These are phyloP conservation scores for Aspergillus bertholletiae DNA, from an alignment of 495 filamentous ascomycete species.

Conservation along the genomic window DNA sequence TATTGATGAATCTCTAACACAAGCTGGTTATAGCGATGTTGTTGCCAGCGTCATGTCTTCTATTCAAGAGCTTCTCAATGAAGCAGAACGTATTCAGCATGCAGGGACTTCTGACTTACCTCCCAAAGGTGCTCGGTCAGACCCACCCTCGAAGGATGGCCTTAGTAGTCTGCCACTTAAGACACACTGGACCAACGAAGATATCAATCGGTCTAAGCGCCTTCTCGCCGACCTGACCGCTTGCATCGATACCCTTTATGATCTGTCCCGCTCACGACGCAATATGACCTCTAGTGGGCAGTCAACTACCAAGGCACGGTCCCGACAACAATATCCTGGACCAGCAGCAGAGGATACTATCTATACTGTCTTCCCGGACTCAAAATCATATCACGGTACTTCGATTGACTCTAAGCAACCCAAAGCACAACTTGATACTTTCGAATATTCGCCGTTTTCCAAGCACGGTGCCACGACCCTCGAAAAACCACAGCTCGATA, in stretches of 20 bases:
- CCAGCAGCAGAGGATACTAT: slow-evolving; percentile 8
- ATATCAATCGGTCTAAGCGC: slow-evolving; percentile 48
- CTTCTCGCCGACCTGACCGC: slow-evolving; percentile 74
- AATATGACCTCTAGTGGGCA: slow-evolving; percentile 38
- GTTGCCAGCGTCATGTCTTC: slow-evolving; percentile 86
- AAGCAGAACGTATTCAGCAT: slow-evolving; percentile 76
- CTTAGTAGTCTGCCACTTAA: slow-evolving; percentile 33
- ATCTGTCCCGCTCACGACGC: slow-evolving; percentile 72
- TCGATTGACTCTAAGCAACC: slow-evolving; percentile 31
- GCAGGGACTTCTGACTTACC: slow-evolving; percentile 41
- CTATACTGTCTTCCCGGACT: slow-evolving; percentile 12
- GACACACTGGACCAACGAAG: slow-evolving; percentile 47
- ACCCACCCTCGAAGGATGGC: slow-evolving; percentile 33
- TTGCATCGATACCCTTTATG: slow-evolving; percentile 87
- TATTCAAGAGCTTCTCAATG: slow-evolving; percentile 81
- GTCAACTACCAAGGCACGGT: slow-evolving; percentile 21
- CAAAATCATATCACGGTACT: slow-evolving; percentile 24
- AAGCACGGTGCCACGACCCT: slow-evolving; percentile 19
- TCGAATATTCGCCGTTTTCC: slow-evolving; percentile 17
- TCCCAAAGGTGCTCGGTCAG: slow-evolving; percentile 34
- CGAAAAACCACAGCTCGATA: slow-evolving; percentile 15
- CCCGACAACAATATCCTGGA: slow-evolving; percentile 21
- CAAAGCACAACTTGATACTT: slow-evolving; percentile 12
- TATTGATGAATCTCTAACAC: slow-evolving; percentile 81
- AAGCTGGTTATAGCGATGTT: slow-evolving; percentile 80